These are phyloP conservation scores for Tolypocladium ovalisporum DNA, from an alignment of 2,329 filamentous ascomycete species.

Conservation along the genomic window DNA sequence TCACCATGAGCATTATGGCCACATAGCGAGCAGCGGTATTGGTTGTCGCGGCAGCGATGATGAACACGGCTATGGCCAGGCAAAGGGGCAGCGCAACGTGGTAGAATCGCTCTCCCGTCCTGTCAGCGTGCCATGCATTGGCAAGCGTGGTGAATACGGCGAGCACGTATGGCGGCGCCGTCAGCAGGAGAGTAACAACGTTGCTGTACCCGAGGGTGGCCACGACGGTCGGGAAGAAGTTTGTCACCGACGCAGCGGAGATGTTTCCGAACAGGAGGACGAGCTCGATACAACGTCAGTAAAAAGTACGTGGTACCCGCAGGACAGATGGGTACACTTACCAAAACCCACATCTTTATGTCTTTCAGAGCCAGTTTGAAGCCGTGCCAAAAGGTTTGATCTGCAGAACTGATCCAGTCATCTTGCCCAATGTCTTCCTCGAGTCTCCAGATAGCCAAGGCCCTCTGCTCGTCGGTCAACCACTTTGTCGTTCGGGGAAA, in stretches of 20 bases:
- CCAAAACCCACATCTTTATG: conserved; percentile 49
- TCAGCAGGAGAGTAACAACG: conserved; percentile 51
- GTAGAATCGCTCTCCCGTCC: conserved; percentile 58
- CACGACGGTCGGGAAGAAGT: conserved; percentile 64
- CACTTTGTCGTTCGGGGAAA: conserved; percentile 30
- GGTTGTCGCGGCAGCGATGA: conserved; percentile 55
- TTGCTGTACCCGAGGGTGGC: conserved; percentile 52
- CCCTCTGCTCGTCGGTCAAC: conserved; percentile 37
- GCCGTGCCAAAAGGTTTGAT: conserved; percentile 45
- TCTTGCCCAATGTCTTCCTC: conserved; percentile 55
- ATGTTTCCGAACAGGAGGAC: conserved; percentile 44
- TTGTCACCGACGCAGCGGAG: conserved; percentile 46
- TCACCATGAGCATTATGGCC: conserved; percentile 60
- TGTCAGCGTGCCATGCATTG: conserved; percentile 62
- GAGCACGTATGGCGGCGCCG: conserved; percentile 54
- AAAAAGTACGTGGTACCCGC: background rate
- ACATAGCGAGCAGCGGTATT: conserved; percentile 52
- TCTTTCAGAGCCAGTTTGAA: conserved; percentile 45
- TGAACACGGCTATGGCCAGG: conserved; percentile 53
- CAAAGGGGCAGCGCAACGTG: conserved; percentile 54
- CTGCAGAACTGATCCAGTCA: conserved; percentile 45
- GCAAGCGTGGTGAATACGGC: conserved; percentile 48
- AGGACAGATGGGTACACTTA: conserved; percentile 13
- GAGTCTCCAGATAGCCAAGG: conserved; percentile 47
- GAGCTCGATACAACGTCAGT: conserved; percentile 23